Percentiles rank a stretch among this genome's conserved stretches.
These are phyloP conservation scores for Aspergillus pseudoglaucus DNA, from an alignment of 2,329 filamentous ascomycete species.

Conservation along the genomic window DNA sequence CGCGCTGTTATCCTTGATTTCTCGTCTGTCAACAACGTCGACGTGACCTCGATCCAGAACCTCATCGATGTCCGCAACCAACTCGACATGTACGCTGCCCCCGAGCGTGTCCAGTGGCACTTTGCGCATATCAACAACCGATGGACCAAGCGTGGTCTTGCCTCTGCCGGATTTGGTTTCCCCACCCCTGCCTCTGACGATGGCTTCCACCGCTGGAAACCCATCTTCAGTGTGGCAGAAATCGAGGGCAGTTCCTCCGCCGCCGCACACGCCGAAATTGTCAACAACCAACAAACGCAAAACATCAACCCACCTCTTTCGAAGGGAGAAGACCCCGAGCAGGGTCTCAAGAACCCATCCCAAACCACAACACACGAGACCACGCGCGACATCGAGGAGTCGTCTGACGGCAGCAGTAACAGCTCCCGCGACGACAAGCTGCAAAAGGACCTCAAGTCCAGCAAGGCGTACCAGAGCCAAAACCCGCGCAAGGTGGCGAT, in stretches of 20 bases:
- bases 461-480: conserved; percentile 38
- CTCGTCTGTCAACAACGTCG: conserved; percentile 86
- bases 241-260: conserved; percentile 67
- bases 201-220: conserved; percentile 69
- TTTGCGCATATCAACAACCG: conserved; percentile 88
- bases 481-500: conserved; percentile 48
- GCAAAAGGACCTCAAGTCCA: conserved; percentile 41
- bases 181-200: conserved; percentile 54
- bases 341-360: conserved; percentile 24
- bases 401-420: conserved; percentile 23
- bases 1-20: conserved; percentile 94
- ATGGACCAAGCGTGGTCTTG: conserved; percentile 88
- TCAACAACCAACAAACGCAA: conserved; percentile 51
- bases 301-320: conserved; percentile 6
- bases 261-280: conserved; percentile 59
- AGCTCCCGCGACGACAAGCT: conserved; percentile 29
- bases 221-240: conserved; percentile 91
- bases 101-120: conserved; percentile 87
- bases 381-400: conserved; percentile 18
- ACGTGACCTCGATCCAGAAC: conserved; percentile 85
- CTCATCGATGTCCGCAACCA: conserved; percentile 93
- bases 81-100: conserved; percentile 75
- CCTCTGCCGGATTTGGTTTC: conserved; percentile 81
- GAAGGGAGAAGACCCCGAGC: conserved; percentile 23
- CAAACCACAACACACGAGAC: conserved; percentile 27